These are phyloP conservation scores for Arabis alpina DNA, from an alignment of 345 rosid genomes.

Conservation along the genomic window DNA sequence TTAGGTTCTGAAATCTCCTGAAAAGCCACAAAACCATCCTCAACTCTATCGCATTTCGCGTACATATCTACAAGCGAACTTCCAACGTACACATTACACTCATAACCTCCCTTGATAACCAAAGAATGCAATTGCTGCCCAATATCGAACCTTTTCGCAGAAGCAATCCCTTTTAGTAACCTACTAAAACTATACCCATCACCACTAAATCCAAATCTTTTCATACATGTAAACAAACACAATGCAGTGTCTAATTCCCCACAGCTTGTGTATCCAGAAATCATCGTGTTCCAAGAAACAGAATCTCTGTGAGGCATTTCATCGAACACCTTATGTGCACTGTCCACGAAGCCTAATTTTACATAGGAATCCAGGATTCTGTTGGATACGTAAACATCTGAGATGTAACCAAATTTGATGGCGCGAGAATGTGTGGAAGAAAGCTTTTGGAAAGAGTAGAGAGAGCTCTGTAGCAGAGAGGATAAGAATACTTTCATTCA, in stretches of 20 bases:
- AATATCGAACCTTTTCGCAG: constrained; percentile 45
- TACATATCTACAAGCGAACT: constrained; percentile 79
- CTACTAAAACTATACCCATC: constrained; percentile 70
- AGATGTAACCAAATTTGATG: constrained; percentile 50
- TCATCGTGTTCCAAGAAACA: constrained; percentile 77
- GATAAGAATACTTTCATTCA: constrained; percentile 44
- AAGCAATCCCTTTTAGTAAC: constrained; percentile 66
- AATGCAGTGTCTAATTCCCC: constrained; percentile 52
- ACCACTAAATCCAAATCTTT: constrained; percentile 40
- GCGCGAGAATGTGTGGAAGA: constrained; percentile 50
- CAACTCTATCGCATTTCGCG: constrained; percentile 62
- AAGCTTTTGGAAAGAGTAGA: constrained; percentile 45
- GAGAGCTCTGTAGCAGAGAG: constrained; percentile 41
- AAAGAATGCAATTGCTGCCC: constrained; percentile 64
- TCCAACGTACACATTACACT: constrained; percentile 58
- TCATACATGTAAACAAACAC: constrained; percentile 53
- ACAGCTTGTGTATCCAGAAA: constrained; percentile 59
- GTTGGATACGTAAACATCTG: constrained; percentile 59
- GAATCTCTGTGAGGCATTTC: constrained; percentile 63
- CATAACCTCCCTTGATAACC: constrained; percentile 53
- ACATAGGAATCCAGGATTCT: constrained; percentile 47
- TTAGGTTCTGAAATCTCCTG: constrained; percentile 53
- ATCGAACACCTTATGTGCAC: constrained; percentile 61
- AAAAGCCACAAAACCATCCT: constrained; percentile 59
- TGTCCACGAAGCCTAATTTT: constrained; percentile 33